A percentile compares a stretch with the other conserved stretches of the same genome.
Conservation (phyloP, 2,329 filamentous ascomycete species). For the Pleoardoris graminearum region DNA sequence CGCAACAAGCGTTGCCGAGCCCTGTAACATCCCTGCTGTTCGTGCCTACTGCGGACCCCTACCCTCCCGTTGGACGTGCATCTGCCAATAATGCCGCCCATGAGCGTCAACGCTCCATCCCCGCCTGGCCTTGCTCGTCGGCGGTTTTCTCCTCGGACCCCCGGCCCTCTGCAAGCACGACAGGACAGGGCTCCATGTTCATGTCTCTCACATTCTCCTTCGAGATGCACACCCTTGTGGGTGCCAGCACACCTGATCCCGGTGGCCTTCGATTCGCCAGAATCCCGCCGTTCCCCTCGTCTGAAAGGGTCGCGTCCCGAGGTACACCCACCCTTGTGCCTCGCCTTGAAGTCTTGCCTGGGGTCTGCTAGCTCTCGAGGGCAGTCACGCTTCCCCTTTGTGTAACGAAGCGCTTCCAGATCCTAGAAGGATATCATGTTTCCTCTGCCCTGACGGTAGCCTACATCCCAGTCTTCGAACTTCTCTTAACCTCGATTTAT, state of each 20-base stretch:
- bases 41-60: constrained; percentile 37
- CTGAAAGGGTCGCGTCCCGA: constrained; percentile 46
- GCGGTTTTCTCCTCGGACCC: constrained; percentile 45
- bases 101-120: constrained; percentile 40
- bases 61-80: constrained; percentile 42
- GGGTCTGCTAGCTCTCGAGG: constrained; percentile 41
- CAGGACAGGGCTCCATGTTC: constrained; percentile 42
- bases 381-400: constrained; percentile 45
- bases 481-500: constrained; percentile 47
- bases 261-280: constrained; percentile 42
- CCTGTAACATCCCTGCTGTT: constrained; percentile 37
- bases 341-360: constrained; percentile 33
- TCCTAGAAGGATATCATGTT: constrained; percentile 46
- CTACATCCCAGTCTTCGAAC: constrained; percentile 38
- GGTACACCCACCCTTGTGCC: constrained; percentile 46
- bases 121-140: constrained; percentile 46
- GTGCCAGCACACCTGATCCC: constrained; percentile 42
- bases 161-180: constrained; percentile 39
- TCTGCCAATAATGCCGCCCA: constrained; percentile 44
- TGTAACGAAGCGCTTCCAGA: constrained; percentile 46
- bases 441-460: constrained; percentile 42
- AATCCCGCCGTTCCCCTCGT: constrained; percentile 35
- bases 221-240: constrained; percentile 39
- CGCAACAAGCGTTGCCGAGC: constrained; percentile 51
- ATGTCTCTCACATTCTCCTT: constrained; percentile 42